A percentile compares a stretch with the other conserved stretches of the same genome.
Conservation (phyloP, 495 filamentous ascomycete species). For the Venustampulla echinocandica region DNA sequence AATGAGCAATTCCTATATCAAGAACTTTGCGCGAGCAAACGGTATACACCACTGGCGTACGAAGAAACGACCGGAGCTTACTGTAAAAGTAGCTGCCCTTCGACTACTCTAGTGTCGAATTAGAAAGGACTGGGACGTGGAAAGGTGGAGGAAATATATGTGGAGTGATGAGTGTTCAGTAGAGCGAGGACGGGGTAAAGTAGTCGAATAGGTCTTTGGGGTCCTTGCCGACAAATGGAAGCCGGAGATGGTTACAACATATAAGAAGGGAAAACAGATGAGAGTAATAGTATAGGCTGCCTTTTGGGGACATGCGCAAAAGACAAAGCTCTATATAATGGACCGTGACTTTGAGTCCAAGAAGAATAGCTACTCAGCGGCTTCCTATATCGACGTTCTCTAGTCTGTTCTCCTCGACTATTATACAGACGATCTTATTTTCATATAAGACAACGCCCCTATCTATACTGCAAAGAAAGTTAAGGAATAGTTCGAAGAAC, state of each 20-base stretch:
- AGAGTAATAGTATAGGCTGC: constrained; percentile 20
- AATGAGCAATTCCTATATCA: constrained; percentile 1
- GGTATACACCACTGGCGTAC: constrained; percentile 3
- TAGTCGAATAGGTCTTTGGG: constrained; percentile 13
- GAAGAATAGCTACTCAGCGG: constrained; percentile 15
- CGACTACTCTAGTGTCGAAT: constrained; percentile 7
- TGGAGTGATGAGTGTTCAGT: constrained; percentile 20
- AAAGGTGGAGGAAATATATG: constrained; percentile 17
- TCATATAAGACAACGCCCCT: constrained; percentile 14
- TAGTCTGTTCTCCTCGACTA: constrained; percentile 1
- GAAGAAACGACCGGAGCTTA: constrained; percentile 9
- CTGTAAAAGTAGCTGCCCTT: constrained; percentile 8
- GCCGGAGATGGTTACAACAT: constrained; percentile 11
- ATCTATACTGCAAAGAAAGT: constrained; percentile 8
- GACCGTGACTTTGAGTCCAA: constrained; percentile 16
- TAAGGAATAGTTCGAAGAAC: constrained; percentile 10
- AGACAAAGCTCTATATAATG: constrained; percentile 10
- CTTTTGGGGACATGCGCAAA: constrained; percentile 7
- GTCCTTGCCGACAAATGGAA: constrained; percentile 15
- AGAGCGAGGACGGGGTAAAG: constrained; percentile 16
- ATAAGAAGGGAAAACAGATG: constrained; percentile 20
- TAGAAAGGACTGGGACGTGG: constrained; percentile 5
- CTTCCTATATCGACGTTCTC: constrained; percentile 11
- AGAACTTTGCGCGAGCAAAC: neutral
- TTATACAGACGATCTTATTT: constrained; percentile 6